phyloP scores from a whole-genome alignment of 768 basidiomycete genomes.

The Cyclocybe cylindracea region DNA sequence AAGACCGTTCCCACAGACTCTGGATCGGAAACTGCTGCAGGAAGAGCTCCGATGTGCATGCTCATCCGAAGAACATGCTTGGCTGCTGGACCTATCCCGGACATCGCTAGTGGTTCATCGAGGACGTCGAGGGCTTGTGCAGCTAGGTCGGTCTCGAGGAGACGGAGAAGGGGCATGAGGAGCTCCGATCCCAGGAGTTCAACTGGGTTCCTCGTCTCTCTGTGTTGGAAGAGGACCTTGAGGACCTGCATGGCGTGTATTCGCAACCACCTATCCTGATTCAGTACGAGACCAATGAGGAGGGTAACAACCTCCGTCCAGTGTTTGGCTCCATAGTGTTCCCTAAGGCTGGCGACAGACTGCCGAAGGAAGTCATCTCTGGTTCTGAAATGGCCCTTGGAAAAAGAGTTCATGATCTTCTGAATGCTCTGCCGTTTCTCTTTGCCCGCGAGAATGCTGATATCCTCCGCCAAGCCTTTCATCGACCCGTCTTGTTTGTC shows the following conservation, averaged over 20 bases:
- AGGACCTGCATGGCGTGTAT: constrained; percentile 85
- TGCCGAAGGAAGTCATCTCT: constrained; percentile 94
- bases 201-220: constrained; percentile 74
- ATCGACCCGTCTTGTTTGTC: constrained; percentile 62
- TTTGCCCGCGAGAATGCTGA: constrained; percentile 68
- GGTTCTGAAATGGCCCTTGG: constrained; percentile 85
- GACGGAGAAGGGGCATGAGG: constrained; percentile 85
- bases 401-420: constrained; percentile 88
- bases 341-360: constrained; percentile 81
- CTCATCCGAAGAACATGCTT: constrained; percentile 93
- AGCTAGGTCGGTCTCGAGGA: constrained; percentile 87
- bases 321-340: constrained; percentile 74
- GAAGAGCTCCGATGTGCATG: constrained; percentile 58
- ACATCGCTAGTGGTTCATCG: constrained; percentile 84
- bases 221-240: constrained; percentile 85
- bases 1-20: constrained; percentile 73
- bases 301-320: constrained; percentile 84
- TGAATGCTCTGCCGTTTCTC: constrained; percentile 79
- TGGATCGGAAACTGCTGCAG: constrained; percentile 31
- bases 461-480: constrained; percentile 70
- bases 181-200: constrained; percentile 81
- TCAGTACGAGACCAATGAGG: constrained; percentile 85
- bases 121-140: constrained; percentile 89
- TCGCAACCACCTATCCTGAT: constrained; percentile 78
- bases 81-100: constrained; percentile 73